These are phyloP conservation scores for Chlamydomonas urium DNA, from an alignment of 139 green algal genomes.

Conservation along the genomic window DNA sequence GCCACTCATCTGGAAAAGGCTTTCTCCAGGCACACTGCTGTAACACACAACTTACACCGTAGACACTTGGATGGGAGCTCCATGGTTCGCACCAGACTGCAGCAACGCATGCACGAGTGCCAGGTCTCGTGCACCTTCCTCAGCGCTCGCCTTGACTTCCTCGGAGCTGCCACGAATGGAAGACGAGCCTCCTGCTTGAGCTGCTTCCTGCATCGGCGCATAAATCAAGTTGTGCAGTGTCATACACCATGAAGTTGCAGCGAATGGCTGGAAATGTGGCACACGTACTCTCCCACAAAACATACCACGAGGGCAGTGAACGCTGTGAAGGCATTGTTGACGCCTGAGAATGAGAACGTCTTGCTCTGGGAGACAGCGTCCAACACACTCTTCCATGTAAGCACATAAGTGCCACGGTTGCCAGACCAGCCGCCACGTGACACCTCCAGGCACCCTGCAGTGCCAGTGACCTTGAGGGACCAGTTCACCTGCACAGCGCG, in stretches of 20 bases:
- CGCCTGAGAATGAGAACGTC: not conserved
- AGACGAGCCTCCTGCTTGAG: too few relatives aligned
- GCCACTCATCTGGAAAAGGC: too few relatives aligned
- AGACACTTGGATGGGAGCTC: not conserved
- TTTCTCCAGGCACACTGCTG: too few relatives aligned
- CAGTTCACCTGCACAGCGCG: conserved; percentile 18
- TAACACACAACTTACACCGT: too few relatives aligned
- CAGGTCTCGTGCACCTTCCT: conserved; percentile 30
- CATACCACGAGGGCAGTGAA: conserved; percentile 16
- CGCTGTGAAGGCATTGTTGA: conserved; percentile 12
- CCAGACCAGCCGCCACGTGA: conserved; percentile 31
- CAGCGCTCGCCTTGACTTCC: conserved; percentile 20
- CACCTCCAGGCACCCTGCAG: conserved; percentile 39
- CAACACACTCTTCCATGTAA: conserved; percentile 7
- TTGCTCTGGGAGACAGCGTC: not conserved
- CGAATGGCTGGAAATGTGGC: too few relatives aligned
- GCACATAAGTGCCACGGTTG: conserved; percentile 25
- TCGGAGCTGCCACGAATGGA: not conserved
- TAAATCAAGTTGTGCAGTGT: too few relatives aligned
- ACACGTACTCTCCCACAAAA: too few relatives aligned
- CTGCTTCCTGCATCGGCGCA: too few relatives aligned
- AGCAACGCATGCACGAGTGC: conserved; percentile 31
- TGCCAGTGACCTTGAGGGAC: conserved; percentile 38
- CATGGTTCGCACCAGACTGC: conserved; percentile 1
- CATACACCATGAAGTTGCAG: too few relatives aligned